Percentiles rank a stretch among this genome's conserved stretches.
Evolutionary conservation across 257 asterid species (phyloP).

Genomic region (Salvia miltiorrhiza): DNA sequence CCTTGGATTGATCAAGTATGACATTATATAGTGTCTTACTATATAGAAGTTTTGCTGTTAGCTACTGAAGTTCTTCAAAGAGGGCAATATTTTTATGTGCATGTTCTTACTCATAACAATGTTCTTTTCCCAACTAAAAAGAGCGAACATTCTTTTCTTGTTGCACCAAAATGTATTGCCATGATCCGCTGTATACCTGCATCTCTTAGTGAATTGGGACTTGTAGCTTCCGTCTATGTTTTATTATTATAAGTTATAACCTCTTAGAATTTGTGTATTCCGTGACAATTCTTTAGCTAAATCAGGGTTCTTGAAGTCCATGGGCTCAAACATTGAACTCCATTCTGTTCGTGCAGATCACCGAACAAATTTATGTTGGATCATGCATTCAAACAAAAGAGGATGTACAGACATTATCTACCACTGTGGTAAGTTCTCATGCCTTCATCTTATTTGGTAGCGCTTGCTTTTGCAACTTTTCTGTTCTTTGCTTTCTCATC

Average conservation of each 20-base stretch:
- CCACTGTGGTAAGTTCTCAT: conserved; percentile 52
- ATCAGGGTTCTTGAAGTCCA: too few species aligned
- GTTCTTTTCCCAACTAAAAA: too few species aligned
- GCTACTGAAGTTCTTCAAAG: conserved; percentile 9
- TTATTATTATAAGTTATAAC: background rate
- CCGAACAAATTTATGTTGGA: conserved; percentile 94
- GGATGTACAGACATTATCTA: conserved; percentile 66
- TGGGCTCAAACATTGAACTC: too few species aligned
- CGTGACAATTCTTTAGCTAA: too few species aligned
- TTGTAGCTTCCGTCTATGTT: background rate
- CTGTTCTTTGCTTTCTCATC: background rate
- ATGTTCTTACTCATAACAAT: background rate
- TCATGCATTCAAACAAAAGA: conserved; percentile 86
- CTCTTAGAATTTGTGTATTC: too few species aligned
- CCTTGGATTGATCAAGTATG: conserved; percentile 17
- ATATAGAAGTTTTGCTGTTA: background rate
- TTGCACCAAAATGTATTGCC: background rate
- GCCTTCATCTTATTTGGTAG: conserved; percentile 1
- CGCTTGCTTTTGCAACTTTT: conserved; percentile 6
- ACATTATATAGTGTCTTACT: conserved; percentile 1
- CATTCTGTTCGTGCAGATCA: conserved; percentile 51
- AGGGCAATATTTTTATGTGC: background rate
- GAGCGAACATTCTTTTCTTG: background rate
- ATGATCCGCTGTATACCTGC: background rate
- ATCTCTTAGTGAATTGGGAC: background rate